Percentiles rank a stretch among this genome's conserved stretches.
These are phyloP conservation scores for Madurella mycetomatis DNA, from an alignment of 2,329 filamentous ascomycete genomes.

Conservation along the genomic window DNA sequence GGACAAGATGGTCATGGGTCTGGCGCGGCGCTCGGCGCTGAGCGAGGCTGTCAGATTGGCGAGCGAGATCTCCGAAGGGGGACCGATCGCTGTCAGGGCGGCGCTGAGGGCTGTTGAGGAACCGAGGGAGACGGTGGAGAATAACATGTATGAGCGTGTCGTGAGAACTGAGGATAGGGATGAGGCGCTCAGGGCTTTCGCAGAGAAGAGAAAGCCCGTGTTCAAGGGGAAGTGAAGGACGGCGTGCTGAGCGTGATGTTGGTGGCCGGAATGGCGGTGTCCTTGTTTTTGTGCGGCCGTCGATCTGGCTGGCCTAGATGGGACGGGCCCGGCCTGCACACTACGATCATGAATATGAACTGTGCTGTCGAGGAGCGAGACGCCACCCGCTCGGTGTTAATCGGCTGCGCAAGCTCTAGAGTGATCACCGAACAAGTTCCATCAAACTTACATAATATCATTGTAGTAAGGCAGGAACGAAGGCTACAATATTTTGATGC, in stretches of 20 bases:
- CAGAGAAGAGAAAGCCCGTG: slow-evolving; percentile 56
- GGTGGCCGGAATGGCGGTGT: not conserved
- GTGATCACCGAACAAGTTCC: too few relatives aligned
- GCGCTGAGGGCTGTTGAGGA: slow-evolving; percentile 73
- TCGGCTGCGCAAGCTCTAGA: too few relatives aligned
- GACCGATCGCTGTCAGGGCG: slow-evolving; percentile 75
- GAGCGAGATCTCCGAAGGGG: slow-evolving; percentile 75
- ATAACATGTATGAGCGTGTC: slow-evolving; percentile 78
- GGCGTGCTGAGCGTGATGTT: not conserved
- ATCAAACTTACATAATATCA: too few relatives aligned
- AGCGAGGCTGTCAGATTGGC: slow-evolving; percentile 75
- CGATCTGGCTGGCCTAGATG: not conserved
- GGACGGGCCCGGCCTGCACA: too few relatives aligned
- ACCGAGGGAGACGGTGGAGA: slow-evolving; percentile 74
- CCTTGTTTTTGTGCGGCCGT: not conserved
- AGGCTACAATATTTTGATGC: too few relatives aligned
- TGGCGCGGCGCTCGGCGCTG: slow-evolving; percentile 64
- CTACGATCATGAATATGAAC: too few relatives aligned
- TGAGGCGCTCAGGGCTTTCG: slow-evolving; percentile 84
- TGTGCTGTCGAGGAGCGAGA: too few relatives aligned
- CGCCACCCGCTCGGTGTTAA: too few relatives aligned
- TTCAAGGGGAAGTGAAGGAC: slow-evolving; percentile 49
- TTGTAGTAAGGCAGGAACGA: too few relatives aligned
- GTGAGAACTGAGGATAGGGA: slow-evolving; percentile 79
- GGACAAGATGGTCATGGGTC: slow-evolving; percentile 43